Conservation (phyloP, 2,329 filamentous ascomycete species). For the Phaeophleospora eucalypticola region DNA sequence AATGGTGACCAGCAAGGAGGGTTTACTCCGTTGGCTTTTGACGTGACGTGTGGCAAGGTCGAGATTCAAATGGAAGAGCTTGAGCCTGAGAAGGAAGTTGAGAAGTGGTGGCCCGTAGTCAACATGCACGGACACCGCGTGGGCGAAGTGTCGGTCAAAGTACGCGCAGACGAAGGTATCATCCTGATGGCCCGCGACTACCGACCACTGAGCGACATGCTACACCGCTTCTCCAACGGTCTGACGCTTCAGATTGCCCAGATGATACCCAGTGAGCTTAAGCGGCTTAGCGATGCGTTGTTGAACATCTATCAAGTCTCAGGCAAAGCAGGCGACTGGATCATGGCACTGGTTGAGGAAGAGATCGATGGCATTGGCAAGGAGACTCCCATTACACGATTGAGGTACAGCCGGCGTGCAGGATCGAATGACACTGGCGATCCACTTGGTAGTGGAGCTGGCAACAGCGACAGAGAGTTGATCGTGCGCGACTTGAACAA, state of each 20-base stretch:
- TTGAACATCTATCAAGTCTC: slow-evolving; percentile 95
- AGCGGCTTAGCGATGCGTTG: slow-evolving; percentile 76
- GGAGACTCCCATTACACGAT: slow-evolving; percentile 64
- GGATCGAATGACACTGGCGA: slow-evolving; percentile 67
- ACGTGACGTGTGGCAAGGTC: slow-evolving; percentile 63
- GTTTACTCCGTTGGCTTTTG: slow-evolving; percentile 45
- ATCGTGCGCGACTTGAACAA: slow-evolving; percentile 74
- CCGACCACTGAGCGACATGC: slow-evolving; percentile 70
- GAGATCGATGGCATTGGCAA: slow-evolving; percentile 92
- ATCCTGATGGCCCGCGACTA: slow-evolving; percentile 87
- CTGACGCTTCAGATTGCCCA: slow-evolving; percentile 81
- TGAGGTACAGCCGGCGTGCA: slow-evolving; percentile 63
- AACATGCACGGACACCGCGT: slow-evolving; percentile 72
- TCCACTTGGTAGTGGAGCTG: slow-evolving; percentile 33
- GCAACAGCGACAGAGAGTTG: slow-evolving; percentile 60
- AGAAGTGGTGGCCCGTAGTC: slow-evolving; percentile 79
- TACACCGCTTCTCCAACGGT: slow-evolving; percentile 79
- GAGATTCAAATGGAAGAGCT: slow-evolving; percentile 77
- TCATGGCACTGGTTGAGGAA: slow-evolving; percentile 89
- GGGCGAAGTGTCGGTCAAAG: slow-evolving; percentile 78
- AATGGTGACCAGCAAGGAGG: slow-evolving; percentile 36
- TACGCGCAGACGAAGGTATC: slow-evolving; percentile 82
- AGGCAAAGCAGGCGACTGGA: slow-evolving; percentile 78
- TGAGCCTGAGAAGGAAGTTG: slow-evolving; percentile 70
- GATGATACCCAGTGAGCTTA: slow-evolving; percentile 71